Evolutionary conservation across 495 filamentous ascomycete species (phyloP), one percentile per base, ranked within the genome.

Genomic region (Immersiella caudata): DNA sequence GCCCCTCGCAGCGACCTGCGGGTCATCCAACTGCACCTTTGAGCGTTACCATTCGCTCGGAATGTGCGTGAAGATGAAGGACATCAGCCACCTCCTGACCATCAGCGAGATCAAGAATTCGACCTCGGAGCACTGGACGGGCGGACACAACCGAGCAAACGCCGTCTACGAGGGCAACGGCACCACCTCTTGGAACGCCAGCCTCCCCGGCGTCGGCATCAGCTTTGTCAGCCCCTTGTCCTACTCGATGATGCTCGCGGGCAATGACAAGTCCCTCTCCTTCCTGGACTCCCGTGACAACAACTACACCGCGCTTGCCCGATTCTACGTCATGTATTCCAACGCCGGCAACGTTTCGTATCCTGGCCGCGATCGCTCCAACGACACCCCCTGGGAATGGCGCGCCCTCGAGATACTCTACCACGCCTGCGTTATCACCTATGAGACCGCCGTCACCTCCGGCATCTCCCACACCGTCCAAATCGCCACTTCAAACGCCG

Each of bases 351-450:
- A 66, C 55, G 54, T 61, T 6, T 61, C 57, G 0, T 67, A 61
- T 57, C 65, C 40, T 6, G 60, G 59, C 33, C 57, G 54, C 51
- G 21, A 58, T 51, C n/a, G 29, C 9, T 26, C 50, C 12, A 50
- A 58, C 49, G 25, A 21, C 9, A 36, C 9, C 0, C 49, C 65
- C 3, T 62, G 59, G 66, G 21, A 18, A 1, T 67, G 40, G 18
- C 12, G 20, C 18, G 66, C 59, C 24, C 4, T 29, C 51, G 66
- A 67, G 60, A 51, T 67, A 21, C 22, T 67, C 3, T 67, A 57
- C 60, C 52, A 67, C 56, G 29, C 24, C 16, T 62, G 59, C 50
- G 66, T 67, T 27, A 67, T 62, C 66, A 67, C 60, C 0, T 67
- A 62, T 51, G 35, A 63, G 22, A 63, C 60, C 11, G 20, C 29